Base-by-base conservation (phyloP, 495 filamentous ascomycete genomes). In the Tricharina praecox region DNA sequence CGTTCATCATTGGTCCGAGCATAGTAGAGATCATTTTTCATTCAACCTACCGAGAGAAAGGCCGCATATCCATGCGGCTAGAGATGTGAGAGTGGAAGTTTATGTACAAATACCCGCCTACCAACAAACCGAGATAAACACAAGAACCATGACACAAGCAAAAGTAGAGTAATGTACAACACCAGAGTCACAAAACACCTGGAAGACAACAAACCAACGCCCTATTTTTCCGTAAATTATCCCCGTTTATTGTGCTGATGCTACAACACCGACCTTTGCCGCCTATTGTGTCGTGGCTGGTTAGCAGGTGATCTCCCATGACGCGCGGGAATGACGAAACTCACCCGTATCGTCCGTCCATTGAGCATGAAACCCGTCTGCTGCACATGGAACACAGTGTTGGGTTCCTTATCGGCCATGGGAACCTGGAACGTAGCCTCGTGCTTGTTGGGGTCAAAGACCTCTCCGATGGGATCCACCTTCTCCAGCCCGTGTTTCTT, bases 371-470 rank as follows among this genome's bases (percentile, higher is more conserved):
- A 97, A 34, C 90, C 90, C 71, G 93, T 96, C 70, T 83, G 82
- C 73, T 94, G 86, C 24, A 81, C 82, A 62, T 80, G 77, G 67
- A 96, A 88, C 50, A 94, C 82, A 35, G 76, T 81, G 59, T 86
- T 86, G 56, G 95, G 73, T 66, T 94, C 83, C 72, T 87, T 86
- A 43, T 70, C 82, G 23, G 74, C 69, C 67, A 82, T 73, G 48
- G 82, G 82, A 9, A 83, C 74, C 78, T 86, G 82, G 69, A 96
- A 97, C 23, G 81, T 86, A 35, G 90, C 90, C 71, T 97, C 90
- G 64, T 96, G 90, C 62, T 80, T 69, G 64, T 95, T 93, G 44
- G 90, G 88, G 69, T 97, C 79, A 69, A 97, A 97, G 66, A 77
- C 78, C 59, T 82, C 79, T 39, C 68, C 67, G 15, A 77, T 66